Conservation (phyloP, 2,329 filamentous ascomycete species). For the Cladorrhinum sp. region DNA sequence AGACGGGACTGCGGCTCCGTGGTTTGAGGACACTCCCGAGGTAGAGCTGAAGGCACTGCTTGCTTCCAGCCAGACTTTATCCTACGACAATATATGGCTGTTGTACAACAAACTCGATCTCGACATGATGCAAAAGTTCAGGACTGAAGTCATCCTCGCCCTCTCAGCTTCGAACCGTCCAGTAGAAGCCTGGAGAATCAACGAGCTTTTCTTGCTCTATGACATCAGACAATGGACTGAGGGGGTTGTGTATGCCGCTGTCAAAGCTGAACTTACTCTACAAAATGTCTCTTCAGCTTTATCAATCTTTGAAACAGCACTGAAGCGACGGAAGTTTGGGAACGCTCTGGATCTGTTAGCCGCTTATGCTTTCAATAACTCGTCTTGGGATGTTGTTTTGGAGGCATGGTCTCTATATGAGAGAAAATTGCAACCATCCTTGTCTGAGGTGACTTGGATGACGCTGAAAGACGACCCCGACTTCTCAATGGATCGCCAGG, state of each 20-base stretch:
- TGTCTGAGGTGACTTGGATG: not conserved
- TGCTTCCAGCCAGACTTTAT: slow-evolving; percentile 2
- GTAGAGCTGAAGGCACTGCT: slow-evolving; percentile 13
- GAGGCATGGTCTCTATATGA: slow-evolving; percentile 38
- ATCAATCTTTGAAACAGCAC: slow-evolving; percentile 38
- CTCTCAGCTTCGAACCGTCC: slow-evolving; percentile 43
- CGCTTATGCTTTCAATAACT: slow-evolving; percentile 38
- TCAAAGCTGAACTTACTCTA: slow-evolving; percentile 42
- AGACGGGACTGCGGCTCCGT: not conserved
- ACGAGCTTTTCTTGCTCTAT: slow-evolving; percentile 43
- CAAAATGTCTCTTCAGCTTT: slow-evolving; percentile 40
- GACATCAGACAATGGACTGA: slow-evolving; percentile 39
- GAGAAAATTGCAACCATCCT: not conserved
- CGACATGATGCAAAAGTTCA: slow-evolving; percentile 30
- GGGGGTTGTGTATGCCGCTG: slow-evolving; percentile 38
- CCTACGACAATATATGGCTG: slow-evolving; percentile 44
- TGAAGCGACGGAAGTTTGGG: slow-evolving; percentile 34
- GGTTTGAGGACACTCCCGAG: not conserved
- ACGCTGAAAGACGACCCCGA: not conserved
- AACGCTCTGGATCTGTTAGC: slow-evolving; percentile 46
- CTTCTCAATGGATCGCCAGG: not conserved
- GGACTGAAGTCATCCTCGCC: slow-evolving; percentile 38
- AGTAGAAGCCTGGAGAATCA: slow-evolving; percentile 45
- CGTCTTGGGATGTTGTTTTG: slow-evolving; percentile 37
- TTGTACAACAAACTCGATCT: slow-evolving; percentile 40